Evolutionary conservation across 495 filamentous ascomycete species (phyloP).

Genomic region (Neurospora sp.): DNA sequence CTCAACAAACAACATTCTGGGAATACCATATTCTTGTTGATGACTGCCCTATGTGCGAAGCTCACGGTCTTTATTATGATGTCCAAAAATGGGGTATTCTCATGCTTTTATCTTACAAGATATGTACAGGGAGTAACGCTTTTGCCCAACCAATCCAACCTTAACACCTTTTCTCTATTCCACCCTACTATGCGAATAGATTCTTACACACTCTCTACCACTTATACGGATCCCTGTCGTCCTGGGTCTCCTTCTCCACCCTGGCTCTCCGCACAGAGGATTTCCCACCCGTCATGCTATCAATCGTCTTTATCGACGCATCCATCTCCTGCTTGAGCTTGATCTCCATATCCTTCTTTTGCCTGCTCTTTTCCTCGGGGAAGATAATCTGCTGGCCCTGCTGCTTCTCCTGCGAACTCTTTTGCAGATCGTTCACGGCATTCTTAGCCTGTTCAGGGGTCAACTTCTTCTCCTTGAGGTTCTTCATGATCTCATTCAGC

Average conservation of each 20-base stretch:
- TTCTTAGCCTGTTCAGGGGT: constrained; percentile 5
- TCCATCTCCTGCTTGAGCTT: constrained; percentile 13
- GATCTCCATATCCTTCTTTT: constrained; percentile 2
- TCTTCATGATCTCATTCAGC: constrained; percentile 16
- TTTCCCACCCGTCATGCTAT: background rate
- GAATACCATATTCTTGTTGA: background rate
- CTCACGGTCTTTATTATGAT: background rate
- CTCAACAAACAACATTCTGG: too few species aligned
- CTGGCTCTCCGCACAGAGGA: background rate
- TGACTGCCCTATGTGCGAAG: background rate
- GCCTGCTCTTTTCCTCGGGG: constrained; percentile 11
- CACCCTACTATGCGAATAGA: background rate
- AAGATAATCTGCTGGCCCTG: constrained; percentile 8
- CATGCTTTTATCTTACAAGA: constrained; percentile 2
- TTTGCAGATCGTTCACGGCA: constrained; percentile 2
- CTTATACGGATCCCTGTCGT: background rate
- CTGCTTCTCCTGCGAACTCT: constrained; percentile 28
- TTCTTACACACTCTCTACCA: background rate
- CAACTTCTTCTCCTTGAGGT: constrained; percentile 7
- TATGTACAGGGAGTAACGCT: background rate
- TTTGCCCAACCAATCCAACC: background rate
- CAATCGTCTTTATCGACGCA: constrained; percentile 2
- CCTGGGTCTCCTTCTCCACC: background rate
- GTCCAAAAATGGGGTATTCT: background rate
- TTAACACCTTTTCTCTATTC: background rate